phyloP scores from a whole-genome alignment of 495 filamentous ascomycete species.

The Xylaria flabelliformis region DNA sequence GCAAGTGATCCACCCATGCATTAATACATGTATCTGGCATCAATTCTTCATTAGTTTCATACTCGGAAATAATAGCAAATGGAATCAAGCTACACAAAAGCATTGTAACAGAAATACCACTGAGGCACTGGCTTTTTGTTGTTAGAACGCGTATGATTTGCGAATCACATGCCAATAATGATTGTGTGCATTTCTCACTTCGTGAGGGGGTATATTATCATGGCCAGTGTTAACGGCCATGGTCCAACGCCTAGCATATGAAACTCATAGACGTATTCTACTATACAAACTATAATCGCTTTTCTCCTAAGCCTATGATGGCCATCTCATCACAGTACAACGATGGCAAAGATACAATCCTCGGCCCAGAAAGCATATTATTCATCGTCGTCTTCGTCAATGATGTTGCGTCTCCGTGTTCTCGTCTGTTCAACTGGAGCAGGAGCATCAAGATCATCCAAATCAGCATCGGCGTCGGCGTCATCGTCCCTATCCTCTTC shows the following conservation, averaged over 20 bases:
- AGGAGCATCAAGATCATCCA: constrained; percentile 52
- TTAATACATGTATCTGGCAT: too few relatives aligned
- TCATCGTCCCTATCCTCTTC: constrained; percentile 51
- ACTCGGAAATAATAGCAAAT: neutral
- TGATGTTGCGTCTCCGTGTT: constrained; percentile 49
- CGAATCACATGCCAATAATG: neutral
- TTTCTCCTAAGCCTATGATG: neutral
- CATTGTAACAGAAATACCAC: neutral
- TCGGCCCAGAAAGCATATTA: neutral
- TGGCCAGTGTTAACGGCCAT: neutral
- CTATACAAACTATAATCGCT: constrained; percentile 15
- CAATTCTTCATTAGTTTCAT: neutral
- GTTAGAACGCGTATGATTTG: neutral
- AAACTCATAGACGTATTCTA: constrained; percentile 3
- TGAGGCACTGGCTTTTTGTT: neutral
- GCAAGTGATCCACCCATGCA: constrained; percentile 14
- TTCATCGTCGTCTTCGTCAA: constrained; percentile 57
- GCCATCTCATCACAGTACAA: neutral
- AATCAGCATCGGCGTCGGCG: constrained; percentile 47
- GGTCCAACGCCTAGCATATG: neutral
- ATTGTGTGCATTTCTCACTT: neutral
- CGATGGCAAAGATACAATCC: neutral
- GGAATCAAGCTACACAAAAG: neutral
- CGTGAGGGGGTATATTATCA: constrained; percentile 2
- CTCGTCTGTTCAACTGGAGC: constrained; percentile 41